Evolutionary conservation across 805 yeast species (phyloP).

Genomic region (Cyberlindnera japonica): DNA sequence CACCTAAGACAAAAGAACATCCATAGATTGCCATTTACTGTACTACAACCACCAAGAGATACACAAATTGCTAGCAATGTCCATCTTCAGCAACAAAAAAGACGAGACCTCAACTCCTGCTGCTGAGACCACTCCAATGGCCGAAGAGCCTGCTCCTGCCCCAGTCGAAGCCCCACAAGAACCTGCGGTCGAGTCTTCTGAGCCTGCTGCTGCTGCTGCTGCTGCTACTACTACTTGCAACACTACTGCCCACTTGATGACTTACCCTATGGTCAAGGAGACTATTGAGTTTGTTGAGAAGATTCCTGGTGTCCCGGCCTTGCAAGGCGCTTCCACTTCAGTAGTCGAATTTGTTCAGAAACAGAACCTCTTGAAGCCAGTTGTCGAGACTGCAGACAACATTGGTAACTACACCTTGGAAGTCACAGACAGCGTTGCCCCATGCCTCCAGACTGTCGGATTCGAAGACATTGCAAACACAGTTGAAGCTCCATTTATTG

Average conservation of each 20-base stretch:
- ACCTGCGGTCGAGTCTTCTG: neutral
- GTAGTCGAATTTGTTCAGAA: constrained; percentile 28
- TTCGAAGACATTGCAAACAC: constrained; percentile 46
- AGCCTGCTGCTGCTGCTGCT: neutral
- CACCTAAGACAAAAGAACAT: neutral
- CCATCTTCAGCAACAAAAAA: neutral
- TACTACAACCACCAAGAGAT: neutral
- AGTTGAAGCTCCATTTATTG: constrained; percentile 48
- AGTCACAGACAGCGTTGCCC: constrained; percentile 54
- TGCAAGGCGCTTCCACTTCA: constrained; percentile 29
- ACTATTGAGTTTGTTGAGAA: constrained; percentile 33
- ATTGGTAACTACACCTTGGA: constrained; percentile 52
- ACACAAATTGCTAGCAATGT: neutral
- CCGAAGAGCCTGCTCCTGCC: too few relatives aligned
- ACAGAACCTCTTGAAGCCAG: constrained; percentile 38
- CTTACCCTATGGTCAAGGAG: constrained; percentile 47
- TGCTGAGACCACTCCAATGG: neutral
- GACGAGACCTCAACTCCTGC: neutral
- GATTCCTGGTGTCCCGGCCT: constrained; percentile 36
- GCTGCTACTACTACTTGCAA: constrained; percentile 4
- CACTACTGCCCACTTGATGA: constrained; percentile 36
- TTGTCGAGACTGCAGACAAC: constrained; percentile 46
- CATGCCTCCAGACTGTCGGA: constrained; percentile 54
- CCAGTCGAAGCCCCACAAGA: neutral
- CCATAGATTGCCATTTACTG: too few relatives aligned